These are phyloP conservation scores for Boletus subcaerulescens DNA, from an alignment of 768 basidiomycete species.

Conservation along the genomic window DNA sequence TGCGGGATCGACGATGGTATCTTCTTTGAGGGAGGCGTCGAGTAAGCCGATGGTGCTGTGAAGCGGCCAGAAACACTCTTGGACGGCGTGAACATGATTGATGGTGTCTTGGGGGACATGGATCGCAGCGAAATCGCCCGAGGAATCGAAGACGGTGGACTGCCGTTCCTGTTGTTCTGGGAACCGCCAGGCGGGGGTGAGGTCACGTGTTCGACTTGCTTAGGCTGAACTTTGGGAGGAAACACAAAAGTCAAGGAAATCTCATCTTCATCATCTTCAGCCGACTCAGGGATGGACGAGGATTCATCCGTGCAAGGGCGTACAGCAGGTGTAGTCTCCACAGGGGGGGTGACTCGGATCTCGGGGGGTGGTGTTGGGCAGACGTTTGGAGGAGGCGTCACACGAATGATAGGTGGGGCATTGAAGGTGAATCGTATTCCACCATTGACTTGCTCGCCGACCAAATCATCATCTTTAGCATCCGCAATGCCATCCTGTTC, in stretches of 20 bases:
- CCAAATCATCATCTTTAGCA: constrained; percentile 46
- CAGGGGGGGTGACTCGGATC: constrained; percentile 21
- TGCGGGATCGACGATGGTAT: constrained; percentile 65
- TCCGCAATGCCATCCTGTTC: constrained; percentile 28
- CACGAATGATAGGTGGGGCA: constrained; percentile 42
- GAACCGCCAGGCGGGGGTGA: constrained; percentile 3
- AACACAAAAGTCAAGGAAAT: constrained; percentile 22
- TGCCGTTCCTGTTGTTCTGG: constrained; percentile 13
- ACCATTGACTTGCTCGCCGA: constrained; percentile 56
- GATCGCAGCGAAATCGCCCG: constrained; percentile 39
- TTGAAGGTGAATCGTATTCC: constrained; percentile 76
- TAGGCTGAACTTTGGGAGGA: constrained; percentile 12
- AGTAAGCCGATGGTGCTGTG: constrained; percentile 18
- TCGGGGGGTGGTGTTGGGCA: constrained; percentile 29
- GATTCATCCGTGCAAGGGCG: constrained; percentile 2
- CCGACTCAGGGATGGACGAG: constrained; percentile 3
- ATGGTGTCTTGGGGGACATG: constrained; percentile 29
- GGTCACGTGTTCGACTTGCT: constrained; percentile 3
- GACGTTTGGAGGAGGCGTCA: constrained; percentile 26
- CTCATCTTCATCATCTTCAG: constrained; percentile 26
- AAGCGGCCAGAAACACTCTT: constrained; percentile 30
- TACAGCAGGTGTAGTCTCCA: constrained; percentile 21
- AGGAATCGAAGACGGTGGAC: constrained; percentile 52
- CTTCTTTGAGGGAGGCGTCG: constrained; percentile 53
- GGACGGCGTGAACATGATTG: constrained; percentile 34